These are phyloP conservation scores for Podospora bellae-mahoneyi DNA, from an alignment of 495 filamentous ascomycete species.

Conservation along the genomic window DNA sequence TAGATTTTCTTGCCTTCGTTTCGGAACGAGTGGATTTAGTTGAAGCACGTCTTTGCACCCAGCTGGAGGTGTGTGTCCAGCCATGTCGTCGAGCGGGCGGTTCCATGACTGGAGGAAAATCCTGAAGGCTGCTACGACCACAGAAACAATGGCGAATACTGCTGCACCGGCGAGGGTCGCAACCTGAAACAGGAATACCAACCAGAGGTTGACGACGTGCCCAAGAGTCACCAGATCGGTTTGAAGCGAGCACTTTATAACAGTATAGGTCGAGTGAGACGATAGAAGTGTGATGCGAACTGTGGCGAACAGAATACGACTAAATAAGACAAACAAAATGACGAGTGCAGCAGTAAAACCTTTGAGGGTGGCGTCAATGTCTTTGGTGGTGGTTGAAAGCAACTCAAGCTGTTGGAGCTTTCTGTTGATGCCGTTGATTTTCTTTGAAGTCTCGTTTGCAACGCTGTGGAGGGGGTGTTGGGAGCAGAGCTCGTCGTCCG, in stretches of 20 bases:
- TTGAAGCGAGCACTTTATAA: background rate
- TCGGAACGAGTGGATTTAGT: background rate
- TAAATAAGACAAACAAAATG: background rate
- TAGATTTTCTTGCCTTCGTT: background rate
- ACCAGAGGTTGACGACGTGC: constrained; percentile 6
- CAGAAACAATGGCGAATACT: background rate
- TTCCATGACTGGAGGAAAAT: constrained; percentile 6
- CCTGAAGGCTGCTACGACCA: background rate
- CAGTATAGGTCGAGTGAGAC: background rate
- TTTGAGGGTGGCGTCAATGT: background rate
- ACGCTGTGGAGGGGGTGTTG: background rate
- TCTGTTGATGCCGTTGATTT: background rate
- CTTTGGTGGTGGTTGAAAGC: background rate
- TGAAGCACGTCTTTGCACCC: background rate
- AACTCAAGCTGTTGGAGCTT: background rate
- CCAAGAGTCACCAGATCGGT: constrained; percentile 6
- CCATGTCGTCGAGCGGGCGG: constrained; percentile 1
- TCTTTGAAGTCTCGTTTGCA: background rate
- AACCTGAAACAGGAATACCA: constrained; percentile 8
- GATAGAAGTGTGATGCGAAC: background rate
- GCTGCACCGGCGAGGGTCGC: background rate
- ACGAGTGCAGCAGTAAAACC: background rate
- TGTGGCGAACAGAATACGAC: background rate
- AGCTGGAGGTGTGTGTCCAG: background rate
- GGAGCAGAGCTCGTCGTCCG: background rate